Percentiles rank a stretch among this genome's conserved stretches.
Conservation (phyloP, 495 filamentous ascomycete species). For the Aspergillus sclerotiicarbonarius region DNA sequence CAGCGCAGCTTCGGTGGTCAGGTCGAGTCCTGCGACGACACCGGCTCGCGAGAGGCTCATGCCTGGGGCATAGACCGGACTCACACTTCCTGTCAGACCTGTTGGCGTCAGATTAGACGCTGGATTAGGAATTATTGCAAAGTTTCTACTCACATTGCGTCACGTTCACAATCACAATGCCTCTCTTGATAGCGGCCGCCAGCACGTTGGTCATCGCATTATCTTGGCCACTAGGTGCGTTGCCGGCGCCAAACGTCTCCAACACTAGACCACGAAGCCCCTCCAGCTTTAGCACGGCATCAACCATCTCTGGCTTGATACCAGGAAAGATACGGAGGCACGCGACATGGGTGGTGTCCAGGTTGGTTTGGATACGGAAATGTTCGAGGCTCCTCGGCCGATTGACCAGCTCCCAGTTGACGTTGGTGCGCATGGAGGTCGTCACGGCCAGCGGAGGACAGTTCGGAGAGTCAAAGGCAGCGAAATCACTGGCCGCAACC, state of each 20-base stretch:
- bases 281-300: slow-evolving; percentile 77
- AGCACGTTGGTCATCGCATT: slow-evolving; percentile 80
- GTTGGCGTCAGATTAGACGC: slow-evolving; percentile 4
- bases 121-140: background rate
- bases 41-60: slow-evolving; percentile 83
- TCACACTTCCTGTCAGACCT: slow-evolving; percentile 79
- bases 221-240: slow-evolving; percentile 83
- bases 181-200: slow-evolving; percentile 69
- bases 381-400: slow-evolving; percentile 69
- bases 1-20: slow-evolving; percentile 91
- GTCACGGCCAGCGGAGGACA: slow-evolving; percentile 75
- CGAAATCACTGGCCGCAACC: slow-evolving; percentile 80
- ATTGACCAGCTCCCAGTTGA: slow-evolving; percentile 79
- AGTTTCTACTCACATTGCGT: slow-evolving; percentile 68
- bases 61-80: slow-evolving; percentile 87
- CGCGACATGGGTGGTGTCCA: slow-evolving; percentile 86
- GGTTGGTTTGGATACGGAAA: slow-evolving; percentile 73
- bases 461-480: slow-evolving; percentile 86
- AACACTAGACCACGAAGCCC: slow-evolving; percentile 80
- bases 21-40: slow-evolving; percentile 87
- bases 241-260: slow-evolving; percentile 95
- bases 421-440: slow-evolving; percentile 73
- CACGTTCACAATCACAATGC: slow-evolving; percentile 88
- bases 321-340: slow-evolving; percentile 94
- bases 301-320: slow-evolving; percentile 92